A percentile compares a stretch with the other conserved stretches of the same genome.
Conservation (phyloP, 2,329 filamentous ascomycete species). For the Aspergillus tamarii region DNA sequence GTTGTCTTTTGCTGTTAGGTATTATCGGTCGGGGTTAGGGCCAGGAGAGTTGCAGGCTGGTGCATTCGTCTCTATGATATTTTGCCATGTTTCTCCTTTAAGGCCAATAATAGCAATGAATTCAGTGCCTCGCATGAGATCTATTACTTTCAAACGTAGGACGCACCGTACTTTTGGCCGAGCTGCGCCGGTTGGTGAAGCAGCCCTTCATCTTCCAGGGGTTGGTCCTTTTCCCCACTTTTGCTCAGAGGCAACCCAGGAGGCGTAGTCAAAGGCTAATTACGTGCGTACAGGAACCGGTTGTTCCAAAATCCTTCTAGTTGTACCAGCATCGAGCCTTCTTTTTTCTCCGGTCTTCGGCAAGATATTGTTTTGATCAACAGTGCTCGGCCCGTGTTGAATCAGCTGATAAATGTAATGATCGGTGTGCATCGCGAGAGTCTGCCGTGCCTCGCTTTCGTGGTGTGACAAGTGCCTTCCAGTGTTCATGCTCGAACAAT, state of each 20-base stretch:
- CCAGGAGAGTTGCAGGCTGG: neutral
- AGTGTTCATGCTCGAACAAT: neutral
- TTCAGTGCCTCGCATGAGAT: neutral
- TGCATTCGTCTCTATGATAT: constrained; percentile 4
- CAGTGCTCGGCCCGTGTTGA: neutral
- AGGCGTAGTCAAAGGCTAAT: neutral
- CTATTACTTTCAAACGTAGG: neutral
- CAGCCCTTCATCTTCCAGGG: neutral
- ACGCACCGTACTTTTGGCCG: neutral
- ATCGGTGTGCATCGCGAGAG: neutral
- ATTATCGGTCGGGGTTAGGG: constrained; percentile 2
- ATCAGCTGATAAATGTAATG: neutral
- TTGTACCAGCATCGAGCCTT: neutral
- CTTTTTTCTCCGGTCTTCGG: neutral
- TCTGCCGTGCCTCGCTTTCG: neutral
- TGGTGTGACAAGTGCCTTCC: neutral
- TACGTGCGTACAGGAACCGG: neutral
- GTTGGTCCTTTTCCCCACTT: neutral
- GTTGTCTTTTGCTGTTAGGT: neutral
- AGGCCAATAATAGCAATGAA: neutral
- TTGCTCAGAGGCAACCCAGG: neutral
- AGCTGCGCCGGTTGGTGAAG: neutral
- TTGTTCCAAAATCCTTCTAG: neutral
- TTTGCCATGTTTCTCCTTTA: neutral
- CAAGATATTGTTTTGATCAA: neutral